Conservation (phyloP, 331 rosid species). For the Phaseolus coccineus region DNA sequence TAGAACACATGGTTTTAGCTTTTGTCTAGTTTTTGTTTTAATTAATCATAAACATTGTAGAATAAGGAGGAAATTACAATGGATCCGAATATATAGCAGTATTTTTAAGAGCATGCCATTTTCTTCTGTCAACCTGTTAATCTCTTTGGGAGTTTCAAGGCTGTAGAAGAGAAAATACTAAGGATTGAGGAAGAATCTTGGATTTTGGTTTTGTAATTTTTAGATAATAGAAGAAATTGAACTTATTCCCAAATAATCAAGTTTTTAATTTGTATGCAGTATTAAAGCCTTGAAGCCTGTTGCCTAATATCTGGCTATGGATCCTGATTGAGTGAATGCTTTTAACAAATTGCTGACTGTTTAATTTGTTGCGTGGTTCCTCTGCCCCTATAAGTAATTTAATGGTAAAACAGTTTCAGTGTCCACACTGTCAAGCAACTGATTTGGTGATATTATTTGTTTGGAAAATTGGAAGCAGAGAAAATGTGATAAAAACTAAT, state of each 20-base stretch:
- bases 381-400: neutral
- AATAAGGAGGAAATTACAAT: no score
- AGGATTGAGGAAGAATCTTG: neutral
- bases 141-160: no score
- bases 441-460: conserved; percentile 30
- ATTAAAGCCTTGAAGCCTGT: neutral
- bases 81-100: no score
- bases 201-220: neutral
- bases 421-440: neutral
- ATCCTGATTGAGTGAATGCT: neutral
- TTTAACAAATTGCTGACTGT: neutral
- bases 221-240: neutral
- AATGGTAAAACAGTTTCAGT: neutral
- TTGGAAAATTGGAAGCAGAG: conserved; percentile 35
- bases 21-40: neutral
- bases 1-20: neutral
- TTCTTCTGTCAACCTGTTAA: no score
- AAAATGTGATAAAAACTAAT: conserved; percentile 22
- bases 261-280: neutral
- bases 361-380: neutral
- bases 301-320: conserved; percentile 1
- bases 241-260: neutral
- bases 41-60: no score
- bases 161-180: neutral
- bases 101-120: no score